Base-by-base conservation (phyloP, 2,329 filamentous ascomycete species). In the Penicillium sp. region DNA sequence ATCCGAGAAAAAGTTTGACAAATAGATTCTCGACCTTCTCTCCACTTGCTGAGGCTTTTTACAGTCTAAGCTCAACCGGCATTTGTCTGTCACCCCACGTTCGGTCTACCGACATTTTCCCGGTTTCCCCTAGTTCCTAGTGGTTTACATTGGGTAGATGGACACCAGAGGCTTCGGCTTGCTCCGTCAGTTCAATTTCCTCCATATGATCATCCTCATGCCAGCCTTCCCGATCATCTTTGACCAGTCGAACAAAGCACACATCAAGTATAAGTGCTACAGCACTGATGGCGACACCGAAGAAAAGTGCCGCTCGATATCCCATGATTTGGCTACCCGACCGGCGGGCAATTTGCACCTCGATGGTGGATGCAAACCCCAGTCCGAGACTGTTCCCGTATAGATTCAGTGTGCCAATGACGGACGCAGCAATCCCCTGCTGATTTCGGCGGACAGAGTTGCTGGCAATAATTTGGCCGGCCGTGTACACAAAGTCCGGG, bases 401-500 rank as follows among this genome's bases (percentile, higher is more conserved):
- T 13, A 70, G 60, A 43, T 71, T 64, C 12, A 76, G 52, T 0
- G 70, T 72, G 1, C 76, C 75, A 7, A 80, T 70, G 2, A 80
- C 60, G 13, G 70, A 74, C 0, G 70, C 74, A 0, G 76, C 77
- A 3, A 79, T 66, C 0, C 77, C 77, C 44, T 80, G 76, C 21
- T 80, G 68, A 5, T 69, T 66, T 3, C 69, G 65, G 3, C 58
- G 65, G 28, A 79, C 76, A 1, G 69, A 71, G 49, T 79, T 77
- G 47, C 76, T 78, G 0, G 76, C 74, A 47, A 79, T 77, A 4
- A 80, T 75, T 51, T 79, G 75, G 0, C 75, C 75, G 0, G 74
- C 74, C 0, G 75, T 72, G 46, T 72, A 77, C 5, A 77, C 68
- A 2, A 79, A 70, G 51, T 79, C 77, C 0, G 75, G 74, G 28